Base-by-base conservation (phyloP, 106 monocot species). In the Xerophyta viscosa region DNA sequence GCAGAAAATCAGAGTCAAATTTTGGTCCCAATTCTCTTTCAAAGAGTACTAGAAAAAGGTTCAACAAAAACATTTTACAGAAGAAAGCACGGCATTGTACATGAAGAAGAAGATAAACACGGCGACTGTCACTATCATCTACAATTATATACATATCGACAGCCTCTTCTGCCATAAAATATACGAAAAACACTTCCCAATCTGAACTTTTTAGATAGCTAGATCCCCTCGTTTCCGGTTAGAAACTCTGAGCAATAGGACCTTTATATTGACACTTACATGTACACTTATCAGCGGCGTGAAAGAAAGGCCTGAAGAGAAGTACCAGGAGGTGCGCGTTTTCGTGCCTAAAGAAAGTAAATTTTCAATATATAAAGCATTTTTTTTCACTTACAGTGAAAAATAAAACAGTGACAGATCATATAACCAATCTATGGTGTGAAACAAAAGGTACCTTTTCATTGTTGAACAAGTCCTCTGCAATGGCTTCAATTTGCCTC, bases 391-490 rank as follows among this genome's bases (percentile, higher is more conserved):
- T 19, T 17, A 19, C 2, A 3, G 46, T n/a, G n/a, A n/a, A n/a
- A n/a, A n/a, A n/a, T n/a, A n/a, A n/a, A n/a, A n/a, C n/a, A 33
- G 33, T 6, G 33, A 33, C 7, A 33, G 33, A 33, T 5, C 33
- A 33, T 6, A 6, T 33, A 33, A 33, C 10, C n/a, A 20, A 20
- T 6, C 46, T 46, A 0, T 15, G 10, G 19, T 29, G 0, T 26
- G 18, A 39, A 18, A 24, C 23, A 25, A 24, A 19, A 46, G 27
- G 30, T 65, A 80, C 98, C 98, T 90, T 86, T 52, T 71, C 82
- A 67, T 58, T 83, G 61, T 99, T 82, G 74, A 99, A 98, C 23
- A 98, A 39, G 56, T 99, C 90, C 52, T 99, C 98, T 0, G 86
- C 81, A 61, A 90, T 56, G 17, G 86, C 98, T 71, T 99, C 98